These are phyloP conservation scores for Blepharisma stoltei DNA, from an alignment of 73 alveolate genomes.

Conservation along the genomic window DNA sequence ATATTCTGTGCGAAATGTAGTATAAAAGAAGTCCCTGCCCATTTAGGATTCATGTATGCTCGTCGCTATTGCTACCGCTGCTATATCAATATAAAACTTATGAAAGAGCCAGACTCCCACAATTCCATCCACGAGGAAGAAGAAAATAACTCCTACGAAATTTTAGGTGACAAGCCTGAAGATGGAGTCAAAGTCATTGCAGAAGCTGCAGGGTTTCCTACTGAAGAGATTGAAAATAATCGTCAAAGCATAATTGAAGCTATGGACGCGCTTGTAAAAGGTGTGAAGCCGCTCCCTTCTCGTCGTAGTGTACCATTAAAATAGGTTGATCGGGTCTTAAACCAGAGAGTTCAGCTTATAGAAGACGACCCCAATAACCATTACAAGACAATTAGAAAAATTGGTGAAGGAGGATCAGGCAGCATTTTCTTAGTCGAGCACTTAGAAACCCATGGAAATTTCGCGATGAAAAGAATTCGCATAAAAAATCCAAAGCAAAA, in stretches of 20 bases:
- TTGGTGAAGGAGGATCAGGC: slow-evolving; percentile 32
- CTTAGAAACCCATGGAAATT: background rate
- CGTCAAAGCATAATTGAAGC: background rate
- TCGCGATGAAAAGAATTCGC: slow-evolving; percentile 19
- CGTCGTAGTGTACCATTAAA: no score
- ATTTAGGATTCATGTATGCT: background rate
- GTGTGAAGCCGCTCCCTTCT: background rate
- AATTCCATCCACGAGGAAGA: no score
- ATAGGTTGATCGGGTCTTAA: no score
- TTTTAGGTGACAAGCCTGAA: background rate
- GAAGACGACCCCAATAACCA: background rate
- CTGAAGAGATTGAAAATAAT: background rate
- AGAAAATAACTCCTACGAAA: no score
- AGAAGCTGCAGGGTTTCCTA: background rate
- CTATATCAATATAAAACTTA: background rate
- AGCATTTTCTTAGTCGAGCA: background rate
- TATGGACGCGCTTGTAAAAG: background rate
- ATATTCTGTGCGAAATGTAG: slow-evolving; percentile 8
- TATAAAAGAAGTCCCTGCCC: slow-evolving; percentile 8
- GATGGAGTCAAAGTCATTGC: background rate
- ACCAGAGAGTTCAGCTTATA: no score
- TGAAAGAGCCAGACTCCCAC: no score
- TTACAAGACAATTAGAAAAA: background rate
- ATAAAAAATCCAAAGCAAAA: background rate
- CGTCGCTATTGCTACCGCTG: background rate